A percentile compares a stretch with the other conserved stretches of the same genome.
These are phyloP conservation scores for Choricystis sp. DNA, from an alignment of 139 green algal genomes.

Conservation along the genomic window DNA sequence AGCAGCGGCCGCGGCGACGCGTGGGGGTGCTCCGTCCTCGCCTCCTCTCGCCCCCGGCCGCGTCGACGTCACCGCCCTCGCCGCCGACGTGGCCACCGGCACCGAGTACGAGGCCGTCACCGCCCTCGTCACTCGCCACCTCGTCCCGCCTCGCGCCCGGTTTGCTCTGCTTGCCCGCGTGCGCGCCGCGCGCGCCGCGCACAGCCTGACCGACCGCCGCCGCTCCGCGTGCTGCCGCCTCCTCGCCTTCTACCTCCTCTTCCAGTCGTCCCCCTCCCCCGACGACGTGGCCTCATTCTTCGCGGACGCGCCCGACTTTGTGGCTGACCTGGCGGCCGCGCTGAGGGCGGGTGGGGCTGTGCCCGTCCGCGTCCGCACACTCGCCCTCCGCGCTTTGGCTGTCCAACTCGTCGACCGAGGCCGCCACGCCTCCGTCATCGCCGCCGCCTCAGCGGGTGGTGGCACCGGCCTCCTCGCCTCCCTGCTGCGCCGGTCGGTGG, in stretches of 20 bases:
- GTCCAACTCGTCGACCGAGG: slow-evolving; percentile 51
- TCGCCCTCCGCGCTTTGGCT: slow-evolving; percentile 47
- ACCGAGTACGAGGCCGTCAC: not conserved
- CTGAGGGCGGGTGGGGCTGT: slow-evolving; percentile 34
- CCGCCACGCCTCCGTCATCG: slow-evolving; percentile 43
- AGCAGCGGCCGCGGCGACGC: slow-evolving; percentile 1
- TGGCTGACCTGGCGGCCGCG: slow-evolving; percentile 56
- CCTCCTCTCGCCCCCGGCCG: no score
- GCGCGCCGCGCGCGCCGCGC: slow-evolving; percentile 33
- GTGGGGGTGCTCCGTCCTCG: no score
- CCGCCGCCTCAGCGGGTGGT: slow-evolving; percentile 44
- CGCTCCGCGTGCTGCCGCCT: slow-evolving; percentile 42
- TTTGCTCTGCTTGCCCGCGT: slow-evolving; percentile 51
- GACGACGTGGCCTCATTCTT: slow-evolving; percentile 55
- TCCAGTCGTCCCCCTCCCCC: slow-evolving; percentile 42
- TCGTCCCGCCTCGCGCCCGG: slow-evolving; percentile 5
- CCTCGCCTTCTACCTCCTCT: slow-evolving; percentile 55
- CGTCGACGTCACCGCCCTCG: not conserved
- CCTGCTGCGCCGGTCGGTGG: slow-evolving; percentile 48
- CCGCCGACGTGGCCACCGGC: not conserved
- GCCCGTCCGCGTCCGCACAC: slow-evolving; percentile 44
- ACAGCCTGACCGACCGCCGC: slow-evolving; percentile 24
- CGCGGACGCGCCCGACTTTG: slow-evolving; percentile 49
- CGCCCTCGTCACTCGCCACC: not conserved
- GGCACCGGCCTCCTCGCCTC: slow-evolving; percentile 55